These are phyloP conservation scores for Capniomyces stellatus DNA, from an alignment of 371 early-diverging fungal species.

Conservation along the genomic window DNA sequence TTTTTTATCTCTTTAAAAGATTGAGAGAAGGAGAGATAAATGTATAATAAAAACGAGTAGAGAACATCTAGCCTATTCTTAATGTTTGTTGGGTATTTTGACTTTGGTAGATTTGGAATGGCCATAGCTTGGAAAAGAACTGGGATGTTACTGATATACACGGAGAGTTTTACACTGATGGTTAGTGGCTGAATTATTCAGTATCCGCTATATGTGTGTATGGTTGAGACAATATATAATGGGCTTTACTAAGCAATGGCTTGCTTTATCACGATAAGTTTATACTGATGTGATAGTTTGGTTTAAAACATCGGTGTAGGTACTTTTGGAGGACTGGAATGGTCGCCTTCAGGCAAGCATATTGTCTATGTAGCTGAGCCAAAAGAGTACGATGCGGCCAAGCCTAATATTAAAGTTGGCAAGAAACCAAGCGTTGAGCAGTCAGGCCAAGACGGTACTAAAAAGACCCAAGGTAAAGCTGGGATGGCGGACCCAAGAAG, in stretches of 20 bases:
- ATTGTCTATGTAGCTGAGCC: slow-evolving; percentile 41
- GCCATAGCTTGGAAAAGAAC: slow-evolving; percentile 19
- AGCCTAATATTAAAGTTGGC: not conserved
- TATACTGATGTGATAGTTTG: no score
- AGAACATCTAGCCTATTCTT: no score
- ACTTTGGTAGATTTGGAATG: slow-evolving; percentile 28
- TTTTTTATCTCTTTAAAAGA: no score
- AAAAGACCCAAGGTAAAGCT: slow-evolving; percentile 13
- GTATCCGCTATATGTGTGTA: no score
- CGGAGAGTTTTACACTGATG: slow-evolving; percentile 40
- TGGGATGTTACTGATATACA: slow-evolving; percentile 36
- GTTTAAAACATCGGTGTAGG: slow-evolving; percentile 2
- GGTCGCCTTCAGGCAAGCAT: slow-evolving; percentile 29
- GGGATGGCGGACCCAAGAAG: slow-evolving; percentile 21
- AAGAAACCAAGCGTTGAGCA: slow-evolving; percentile 4
- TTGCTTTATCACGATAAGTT: no score
- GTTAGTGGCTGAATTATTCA: no score
- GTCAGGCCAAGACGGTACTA: slow-evolving; percentile 4
- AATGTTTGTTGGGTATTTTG: no score
- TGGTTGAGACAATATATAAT: no score
- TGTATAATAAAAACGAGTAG: no score
- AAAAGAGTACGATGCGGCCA: slow-evolving; percentile 20
- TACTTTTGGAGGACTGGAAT: slow-evolving; percentile 39
- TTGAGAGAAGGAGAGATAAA: no score
- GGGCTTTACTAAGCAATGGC: no score